Evolutionary conservation across 106 monocot genomes (phyloP).

Genomic region (Chionographis japonica): DNA sequence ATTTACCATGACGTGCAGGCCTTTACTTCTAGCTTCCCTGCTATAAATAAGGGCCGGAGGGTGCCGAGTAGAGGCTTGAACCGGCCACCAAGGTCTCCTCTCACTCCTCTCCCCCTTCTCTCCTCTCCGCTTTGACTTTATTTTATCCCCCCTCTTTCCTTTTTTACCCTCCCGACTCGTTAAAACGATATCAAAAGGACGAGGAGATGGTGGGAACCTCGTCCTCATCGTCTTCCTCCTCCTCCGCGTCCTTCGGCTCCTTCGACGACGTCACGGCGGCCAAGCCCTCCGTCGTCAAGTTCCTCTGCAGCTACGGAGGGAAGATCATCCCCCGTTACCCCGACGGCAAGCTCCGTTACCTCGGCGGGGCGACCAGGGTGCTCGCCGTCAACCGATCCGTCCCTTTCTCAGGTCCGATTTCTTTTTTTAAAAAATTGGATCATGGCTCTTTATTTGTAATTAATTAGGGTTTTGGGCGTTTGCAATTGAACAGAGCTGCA

Average conservation of each 20-base stretch:
- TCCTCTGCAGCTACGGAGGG: constrained; percentile 79
- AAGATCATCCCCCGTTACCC: constrained; percentile 61
- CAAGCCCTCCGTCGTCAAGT: constrained; percentile 32
- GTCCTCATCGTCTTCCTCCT: constrained; percentile 28
- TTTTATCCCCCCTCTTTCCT: neutral
- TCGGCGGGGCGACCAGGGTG: constrained; percentile 67
- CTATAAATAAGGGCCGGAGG: constrained; percentile 25
- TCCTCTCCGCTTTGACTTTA: constrained; percentile 2
- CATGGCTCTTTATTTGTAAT: neutral
- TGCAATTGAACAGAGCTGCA: constrained; percentile 38
- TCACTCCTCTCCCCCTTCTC: neutral
- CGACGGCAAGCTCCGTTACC: constrained; percentile 68
- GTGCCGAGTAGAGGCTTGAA: constrained; percentile 29
- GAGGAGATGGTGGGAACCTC: constrained; percentile 36
- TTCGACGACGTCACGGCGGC: constrained; percentile 37
- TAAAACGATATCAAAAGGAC: neutral
- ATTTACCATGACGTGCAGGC: too few species aligned
- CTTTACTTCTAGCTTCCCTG: neutral
- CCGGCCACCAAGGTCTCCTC: constrained; percentile 7
- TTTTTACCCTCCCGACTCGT: neutral
- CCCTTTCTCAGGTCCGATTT: constrained; percentile 37
- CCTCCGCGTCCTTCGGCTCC: constrained; percentile 41
- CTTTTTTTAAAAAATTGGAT: neutral
- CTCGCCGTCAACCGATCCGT: constrained; percentile 56
- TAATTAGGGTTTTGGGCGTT: neutral